Evolutionary conservation across 1,139 yeast genomes (phyloP).

Genomic region (Yamadazyma sp.): DNA sequence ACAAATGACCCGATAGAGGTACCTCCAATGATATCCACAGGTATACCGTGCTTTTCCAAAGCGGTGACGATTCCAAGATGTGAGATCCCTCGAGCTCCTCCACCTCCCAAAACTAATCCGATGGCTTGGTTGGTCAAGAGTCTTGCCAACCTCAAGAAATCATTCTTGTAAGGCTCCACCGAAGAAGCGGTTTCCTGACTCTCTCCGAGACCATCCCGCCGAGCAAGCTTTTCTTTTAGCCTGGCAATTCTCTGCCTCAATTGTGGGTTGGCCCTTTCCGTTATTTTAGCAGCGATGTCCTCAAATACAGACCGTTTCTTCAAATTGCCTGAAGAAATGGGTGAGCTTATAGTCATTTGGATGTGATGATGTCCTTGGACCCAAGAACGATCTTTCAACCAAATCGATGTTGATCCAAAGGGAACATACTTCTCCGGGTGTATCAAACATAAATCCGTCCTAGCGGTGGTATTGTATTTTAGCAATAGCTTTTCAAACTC

Average conservation of each 20-base stretch:
- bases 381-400: slow-evolving; percentile 89
- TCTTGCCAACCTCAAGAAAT: slow-evolving; percentile 85
- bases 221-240: slow-evolving; percentile 31
- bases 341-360: slow-evolving; percentile 49
- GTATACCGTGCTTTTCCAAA: slow-evolving; percentile 89
- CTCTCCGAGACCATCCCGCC: slow-evolving; percentile 6
- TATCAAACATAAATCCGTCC: slow-evolving; percentile 81
- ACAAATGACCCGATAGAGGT: slow-evolving; percentile 95
- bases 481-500: slow-evolving; percentile 80
- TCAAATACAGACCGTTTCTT: slow-evolving; percentile 27
- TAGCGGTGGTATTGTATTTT: slow-evolving; percentile 78
- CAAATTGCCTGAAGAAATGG: slow-evolving; percentile 8
- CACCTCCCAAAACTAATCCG: slow-evolving; percentile 94
- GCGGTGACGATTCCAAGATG: slow-evolving; percentile 93
- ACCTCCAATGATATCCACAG: slow-evolving; percentile 92
- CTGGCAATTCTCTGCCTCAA: slow-evolving; percentile 33
- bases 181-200: slow-evolving; percentile 9
- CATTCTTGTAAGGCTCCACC: slow-evolving; percentile 62
- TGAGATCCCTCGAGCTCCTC: slow-evolving; percentile 94
- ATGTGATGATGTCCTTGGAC: slow-evolving; percentile 92
- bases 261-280: slow-evolving; percentile 34
- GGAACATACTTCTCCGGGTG: slow-evolving; percentile 82
- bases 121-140: slow-evolving; percentile 89
- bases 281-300: slow-evolving; percentile 41
- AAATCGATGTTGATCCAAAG: slow-evolving; percentile 80